Evolutionary conservation across 2,329 filamentous ascomycete species (phyloP).

Genomic region (Metarhizium guizhouense): DNA sequence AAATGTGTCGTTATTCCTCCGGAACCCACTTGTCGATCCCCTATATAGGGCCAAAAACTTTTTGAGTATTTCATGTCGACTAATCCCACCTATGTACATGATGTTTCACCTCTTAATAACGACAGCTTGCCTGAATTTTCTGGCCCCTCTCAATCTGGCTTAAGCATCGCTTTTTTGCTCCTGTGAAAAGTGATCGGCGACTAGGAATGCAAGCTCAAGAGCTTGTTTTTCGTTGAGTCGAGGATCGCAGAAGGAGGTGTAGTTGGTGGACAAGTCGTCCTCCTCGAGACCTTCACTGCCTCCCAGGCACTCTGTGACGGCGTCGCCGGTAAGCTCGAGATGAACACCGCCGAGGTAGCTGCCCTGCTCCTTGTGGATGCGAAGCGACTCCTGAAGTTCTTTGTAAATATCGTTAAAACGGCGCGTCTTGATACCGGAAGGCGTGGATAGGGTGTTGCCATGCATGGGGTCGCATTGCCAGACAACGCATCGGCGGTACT

Average conservation of each 20-base stretch:
- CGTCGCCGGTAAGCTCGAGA: slow-evolving; percentile 89
- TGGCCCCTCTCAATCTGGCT: not conserved
- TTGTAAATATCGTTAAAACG: slow-evolving; percentile 84
- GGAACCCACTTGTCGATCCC: no score
- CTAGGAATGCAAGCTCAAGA: slow-evolving; percentile 84
- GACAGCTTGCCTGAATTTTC: no score
- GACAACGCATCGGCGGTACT: slow-evolving; percentile 58
- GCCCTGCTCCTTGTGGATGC: slow-evolving; percentile 73
- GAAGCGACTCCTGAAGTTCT: slow-evolving; percentile 74
- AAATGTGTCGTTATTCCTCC: no score
- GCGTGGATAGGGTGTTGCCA: slow-evolving; percentile 64
- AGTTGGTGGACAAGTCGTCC: slow-evolving; percentile 81
- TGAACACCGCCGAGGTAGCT: slow-evolving; percentile 92
- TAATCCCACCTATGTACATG: no score
- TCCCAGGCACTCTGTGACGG: slow-evolving; percentile 91
- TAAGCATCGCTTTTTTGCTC: slow-evolving; percentile 16
- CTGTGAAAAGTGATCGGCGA: slow-evolving; percentile 67
- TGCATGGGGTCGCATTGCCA: slow-evolving; percentile 99
- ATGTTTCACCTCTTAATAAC: no score
- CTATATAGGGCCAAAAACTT: no score
- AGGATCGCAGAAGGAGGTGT: slow-evolving; percentile 94
- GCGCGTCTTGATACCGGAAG: slow-evolving; percentile 79
- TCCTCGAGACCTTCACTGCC: slow-evolving; percentile 82
- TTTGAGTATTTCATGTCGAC: no score
- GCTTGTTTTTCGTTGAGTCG: slow-evolving; percentile 96